A percentile compares a stretch with the other conserved stretches of the same genome.
phyloP scores from a whole-genome alignment of 768 basidiomycete genomes.

The Mycena sanguinolenta region DNA sequence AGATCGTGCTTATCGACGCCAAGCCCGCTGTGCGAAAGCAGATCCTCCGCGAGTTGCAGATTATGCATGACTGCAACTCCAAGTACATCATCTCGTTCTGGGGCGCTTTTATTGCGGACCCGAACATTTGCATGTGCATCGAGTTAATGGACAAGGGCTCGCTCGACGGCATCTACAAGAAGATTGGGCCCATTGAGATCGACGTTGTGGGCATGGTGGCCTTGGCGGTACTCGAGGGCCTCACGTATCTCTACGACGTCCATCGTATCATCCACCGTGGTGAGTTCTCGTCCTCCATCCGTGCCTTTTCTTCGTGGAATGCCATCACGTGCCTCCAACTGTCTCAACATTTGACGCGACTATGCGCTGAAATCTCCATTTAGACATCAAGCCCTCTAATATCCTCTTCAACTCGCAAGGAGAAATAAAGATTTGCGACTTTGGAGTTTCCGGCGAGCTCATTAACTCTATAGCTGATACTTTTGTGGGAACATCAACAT shows the following conservation, averaged over 20 bases:
- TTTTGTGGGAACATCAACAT: constrained; percentile 98
- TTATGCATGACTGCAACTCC: constrained; percentile 98
- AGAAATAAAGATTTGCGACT: constrained; percentile 99
- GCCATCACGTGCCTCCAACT: constrained; percentile 40
- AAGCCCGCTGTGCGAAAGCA: constrained; percentile 97
- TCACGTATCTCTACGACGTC: constrained; percentile 97
- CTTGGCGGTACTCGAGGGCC: constrained; percentile 92
- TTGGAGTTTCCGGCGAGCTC: constrained; percentile 98
- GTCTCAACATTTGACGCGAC: not conserved
- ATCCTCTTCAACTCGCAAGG: constrained; percentile 95
- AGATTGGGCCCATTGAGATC: constrained; percentile 93
- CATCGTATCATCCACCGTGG: constrained; percentile 99
- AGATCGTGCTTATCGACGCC: constrained; percentile 97
- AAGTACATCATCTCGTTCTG: constrained; percentile 97
- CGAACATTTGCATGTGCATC: constrained; percentile 99
- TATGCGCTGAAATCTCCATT: not conserved
- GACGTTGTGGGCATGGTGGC: constrained; percentile 94
- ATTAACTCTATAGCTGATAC: constrained; percentile 99
- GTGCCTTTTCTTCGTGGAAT: not conserved
- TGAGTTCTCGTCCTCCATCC: constrained; percentile 51
- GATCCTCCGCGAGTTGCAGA: constrained; percentile 96
- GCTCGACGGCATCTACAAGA: constrained; percentile 95
- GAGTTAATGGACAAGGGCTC: constrained; percentile 96
- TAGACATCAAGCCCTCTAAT: constrained; percentile 99
- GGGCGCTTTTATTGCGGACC: constrained; percentile 96